Conservation (phyloP, 1,139 yeast genomes). For the Yamadazyma triangularis region DNA sequence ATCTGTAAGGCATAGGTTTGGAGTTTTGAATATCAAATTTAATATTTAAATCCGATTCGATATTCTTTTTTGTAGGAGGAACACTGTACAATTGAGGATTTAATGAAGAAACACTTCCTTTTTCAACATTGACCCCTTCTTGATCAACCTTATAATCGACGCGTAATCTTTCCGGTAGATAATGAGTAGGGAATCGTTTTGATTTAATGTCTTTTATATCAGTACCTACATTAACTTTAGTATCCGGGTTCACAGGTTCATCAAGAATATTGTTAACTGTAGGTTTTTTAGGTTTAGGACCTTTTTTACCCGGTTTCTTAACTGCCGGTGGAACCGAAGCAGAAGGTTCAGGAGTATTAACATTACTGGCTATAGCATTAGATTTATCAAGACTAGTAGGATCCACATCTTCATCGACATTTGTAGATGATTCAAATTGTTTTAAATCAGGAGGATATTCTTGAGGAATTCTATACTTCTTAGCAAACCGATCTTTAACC, state of each 20-base stretch:
- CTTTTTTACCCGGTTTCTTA: not conserved
- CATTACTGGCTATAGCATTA: not conserved
- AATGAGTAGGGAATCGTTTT: conserved; percentile 30
- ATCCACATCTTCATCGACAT: conserved; percentile 32
- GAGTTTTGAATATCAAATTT: conserved; percentile 38
- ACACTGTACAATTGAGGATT: conserved; percentile 14
- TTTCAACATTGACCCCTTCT: conserved; percentile 14
- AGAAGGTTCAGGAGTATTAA: not conserved
- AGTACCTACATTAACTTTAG: conserved; percentile 1
- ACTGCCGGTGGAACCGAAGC: no score
- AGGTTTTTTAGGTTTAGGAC: conserved; percentile 3
- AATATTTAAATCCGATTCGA: conserved; percentile 34
- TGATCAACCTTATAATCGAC: conserved; percentile 16
- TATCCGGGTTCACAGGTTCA: conserved; percentile 1
- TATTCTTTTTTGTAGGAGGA: conserved; percentile 37
- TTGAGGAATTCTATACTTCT: conserved; percentile 53
- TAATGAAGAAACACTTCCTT: conserved; percentile 9
- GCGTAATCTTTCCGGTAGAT: conserved; percentile 30
- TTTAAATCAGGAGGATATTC: conserved; percentile 53
- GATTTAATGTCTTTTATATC: conserved; percentile 4
- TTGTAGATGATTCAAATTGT: conserved; percentile 37
- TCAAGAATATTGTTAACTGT: conserved; percentile 5
- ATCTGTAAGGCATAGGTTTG: conserved; percentile 25
- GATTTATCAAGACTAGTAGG: conserved; percentile 2
- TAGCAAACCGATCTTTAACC: conserved; percentile 73